phyloP scores from a whole-genome alignment of 805 yeast species.

The Hanseniaspora vineae region DNA sequence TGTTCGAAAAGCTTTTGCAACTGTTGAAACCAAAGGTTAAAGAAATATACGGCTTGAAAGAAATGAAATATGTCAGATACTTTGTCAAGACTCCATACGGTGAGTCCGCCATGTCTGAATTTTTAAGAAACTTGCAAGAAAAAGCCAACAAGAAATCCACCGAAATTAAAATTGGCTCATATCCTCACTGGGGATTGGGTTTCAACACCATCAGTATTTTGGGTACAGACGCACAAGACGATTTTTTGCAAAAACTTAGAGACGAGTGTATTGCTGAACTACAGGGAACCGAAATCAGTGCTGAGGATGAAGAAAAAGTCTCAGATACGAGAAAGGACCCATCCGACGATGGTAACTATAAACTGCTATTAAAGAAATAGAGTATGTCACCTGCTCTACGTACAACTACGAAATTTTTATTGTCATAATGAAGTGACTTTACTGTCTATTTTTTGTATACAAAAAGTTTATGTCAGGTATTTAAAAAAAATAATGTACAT shows the following conservation, averaged over 20 bases:
- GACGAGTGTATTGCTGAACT: slow-evolving; percentile 32
- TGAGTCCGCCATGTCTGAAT: slow-evolving; percentile 63
- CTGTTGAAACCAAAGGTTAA: slow-evolving; percentile 29
- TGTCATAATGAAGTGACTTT: no score
- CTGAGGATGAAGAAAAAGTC: slow-evolving; percentile 38
- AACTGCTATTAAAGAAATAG: background rate
- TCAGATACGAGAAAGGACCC: slow-evolving; percentile 14
- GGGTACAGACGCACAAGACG: slow-evolving; percentile 35
- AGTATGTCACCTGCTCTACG: background rate
- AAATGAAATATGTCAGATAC: slow-evolving; percentile 28
- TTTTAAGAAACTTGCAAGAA: slow-evolving; percentile 38
- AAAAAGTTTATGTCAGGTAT: no score
- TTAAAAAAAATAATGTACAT: no score
- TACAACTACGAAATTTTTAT: no score
- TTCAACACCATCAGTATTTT: slow-evolving; percentile 63
- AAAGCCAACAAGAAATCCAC: slow-evolving; percentile 20
- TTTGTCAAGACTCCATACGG: slow-evolving; percentile 48
- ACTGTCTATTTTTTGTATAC: no score
- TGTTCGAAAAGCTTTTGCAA: slow-evolving; percentile 44
- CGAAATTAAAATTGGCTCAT: slow-evolving; percentile 63
- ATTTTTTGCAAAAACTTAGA: slow-evolving; percentile 33
- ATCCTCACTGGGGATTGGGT: slow-evolving; percentile 61
- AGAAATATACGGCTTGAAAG: slow-evolving; percentile 26
- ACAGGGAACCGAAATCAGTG: slow-evolving; percentile 44
- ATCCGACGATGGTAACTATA: slow-evolving; percentile 3